Base-by-base conservation (phyloP, 2,329 filamentous ascomycete genomes). In the Penicillium sp. region DNA sequence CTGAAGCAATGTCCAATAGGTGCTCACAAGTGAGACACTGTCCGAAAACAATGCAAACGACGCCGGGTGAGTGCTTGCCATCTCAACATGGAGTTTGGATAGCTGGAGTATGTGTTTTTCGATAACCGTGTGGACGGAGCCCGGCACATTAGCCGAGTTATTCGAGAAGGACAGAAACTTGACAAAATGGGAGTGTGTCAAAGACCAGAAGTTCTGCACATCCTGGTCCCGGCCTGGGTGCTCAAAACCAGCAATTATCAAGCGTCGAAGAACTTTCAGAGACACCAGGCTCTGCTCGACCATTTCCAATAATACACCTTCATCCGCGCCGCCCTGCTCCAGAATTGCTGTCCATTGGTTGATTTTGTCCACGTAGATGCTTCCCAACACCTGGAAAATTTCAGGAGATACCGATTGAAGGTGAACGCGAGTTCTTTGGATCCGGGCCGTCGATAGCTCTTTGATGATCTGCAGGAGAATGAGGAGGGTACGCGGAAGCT, bases 91-190 rank as follows among this genome's bases (percentile, higher is more conserved):
- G 3, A 98, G 72, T 65, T 97, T 98, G 3, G 90, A 83, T 34
- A 97, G 83, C 59, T 97, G 90, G 28, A 96, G 69, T 2, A 95
- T 73, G 59, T 96, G 90, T 60, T 89, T 94, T 50, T 86, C 86
- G n/a, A 94, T 71, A 16, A 84, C 60, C 23, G 76, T 77, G 43
- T 79, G 77, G 16, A 81, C 76, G 3, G 69, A 65, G 3, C 68
- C 61, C 2, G 73, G 63, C 2, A 83, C 67, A 2, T 78, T 67
- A n/a, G 74, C 75, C 34, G 80, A 75, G 28, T 76, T 72, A 50
- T 75, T 74, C 36, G 84, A 72, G 43, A 84, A 78, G 16, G 70
- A 70, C 23, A 94, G 76, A 45, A 95, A 83, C 27, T 84, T 76
- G n/a, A 81, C 82, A 48, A 94, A 85, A 48, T 94, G 87, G 7